Evolutionary conservation across 2,329 filamentous ascomycete species (phyloP).

Genomic region (Aspergillus fumigatiaffinis): DNA sequence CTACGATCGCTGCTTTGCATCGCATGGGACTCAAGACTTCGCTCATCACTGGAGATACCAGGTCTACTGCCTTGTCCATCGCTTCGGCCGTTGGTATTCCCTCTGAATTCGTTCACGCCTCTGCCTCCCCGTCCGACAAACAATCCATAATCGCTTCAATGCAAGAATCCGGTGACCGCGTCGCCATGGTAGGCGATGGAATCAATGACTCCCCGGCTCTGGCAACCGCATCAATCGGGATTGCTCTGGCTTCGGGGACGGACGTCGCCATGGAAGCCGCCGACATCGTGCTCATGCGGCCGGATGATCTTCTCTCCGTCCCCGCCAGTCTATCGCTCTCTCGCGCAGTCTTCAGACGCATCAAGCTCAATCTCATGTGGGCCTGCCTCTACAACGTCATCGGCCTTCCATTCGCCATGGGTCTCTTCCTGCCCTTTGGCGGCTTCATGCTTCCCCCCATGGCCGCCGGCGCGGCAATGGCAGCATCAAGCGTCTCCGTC

Average conservation of each 20-base stretch:
- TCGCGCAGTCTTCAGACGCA: constrained; percentile 80
- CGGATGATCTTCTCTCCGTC: constrained; percentile 88
- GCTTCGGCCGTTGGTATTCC: constrained; percentile 79
- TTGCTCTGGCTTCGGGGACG: constrained; percentile 86
- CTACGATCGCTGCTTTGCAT: constrained; percentile 75
- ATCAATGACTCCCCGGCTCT: constrained; percentile 98
- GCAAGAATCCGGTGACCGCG: constrained; percentile 68
- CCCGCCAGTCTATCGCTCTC: constrained; percentile 79
- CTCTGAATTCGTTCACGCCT: constrained; percentile 70
- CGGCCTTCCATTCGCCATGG: constrained; percentile 95
- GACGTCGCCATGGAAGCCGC: constrained; percentile 98
- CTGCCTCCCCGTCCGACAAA: constrained; percentile 88
- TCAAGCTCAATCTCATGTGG: constrained; percentile 91
- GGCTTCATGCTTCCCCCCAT: constrained; percentile 80
- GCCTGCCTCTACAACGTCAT: constrained; percentile 89
- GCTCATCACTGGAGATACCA: constrained; percentile 91
- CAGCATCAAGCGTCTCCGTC: constrained; percentile 82
- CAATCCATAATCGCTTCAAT: constrained; percentile 76
- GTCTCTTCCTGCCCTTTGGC: constrained; percentile 85
- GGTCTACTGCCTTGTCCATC: constrained; percentile 76
- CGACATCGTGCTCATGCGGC: constrained; percentile 91
- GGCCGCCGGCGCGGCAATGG: constrained; percentile 94
- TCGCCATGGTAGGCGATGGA: constrained; percentile 97
- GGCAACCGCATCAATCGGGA: constrained; percentile 86
- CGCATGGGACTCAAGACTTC: constrained; percentile 82